A percentile compares a stretch with the other conserved stretches of the same genome.
These are phyloP conservation scores for Coemansia reversa DNA, from an alignment of 192 early-diverging fungal species.

Conservation along the genomic window DNA sequence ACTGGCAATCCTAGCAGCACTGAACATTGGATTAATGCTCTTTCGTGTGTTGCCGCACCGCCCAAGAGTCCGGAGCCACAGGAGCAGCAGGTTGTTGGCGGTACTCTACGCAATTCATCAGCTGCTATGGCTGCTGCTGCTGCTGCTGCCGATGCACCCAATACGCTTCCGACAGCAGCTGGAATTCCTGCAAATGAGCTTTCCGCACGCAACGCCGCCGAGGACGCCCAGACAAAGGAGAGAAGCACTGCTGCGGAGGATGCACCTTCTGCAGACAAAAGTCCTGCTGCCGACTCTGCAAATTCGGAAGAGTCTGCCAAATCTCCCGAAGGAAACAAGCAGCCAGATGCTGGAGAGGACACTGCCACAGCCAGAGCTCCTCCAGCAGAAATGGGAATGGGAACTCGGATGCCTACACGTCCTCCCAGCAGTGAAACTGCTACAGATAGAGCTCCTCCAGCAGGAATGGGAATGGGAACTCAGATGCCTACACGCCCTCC, in stretches of 20 bases:
- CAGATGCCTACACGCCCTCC: too few species aligned
- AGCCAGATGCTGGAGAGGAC: neutral
- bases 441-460: too few species aligned
- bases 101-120: slow-evolving; percentile 31
- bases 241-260: neutral
- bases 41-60: slow-evolving; percentile 11
- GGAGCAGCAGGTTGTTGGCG: slow-evolving; percentile 19
- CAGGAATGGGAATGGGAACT: too few species aligned
- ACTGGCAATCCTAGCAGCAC: slow-evolving; percentile 12
- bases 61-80: slow-evolving; percentile 9
- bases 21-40: slow-evolving; percentile 37
- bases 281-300: neutral
- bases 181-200: slow-evolving; percentile 26
- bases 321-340: neutral
- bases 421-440: too few species aligned
- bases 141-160: slow-evolving; percentile 3
- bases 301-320: neutral
- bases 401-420: too few species aligned
- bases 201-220: slow-evolving; percentile 14
- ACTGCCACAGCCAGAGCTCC: neutral
- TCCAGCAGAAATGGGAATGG: too few species aligned
- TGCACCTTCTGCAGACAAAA: neutral
- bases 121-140: slow-evolving; percentile 15
- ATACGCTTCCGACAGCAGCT: slow-evolving; percentile 26
- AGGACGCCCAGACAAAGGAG: slow-evolving; percentile 12